Evolutionary conservation across 495 filamentous ascomycete genomes (phyloP).

Genomic region (Penicillium angulare): DNA sequence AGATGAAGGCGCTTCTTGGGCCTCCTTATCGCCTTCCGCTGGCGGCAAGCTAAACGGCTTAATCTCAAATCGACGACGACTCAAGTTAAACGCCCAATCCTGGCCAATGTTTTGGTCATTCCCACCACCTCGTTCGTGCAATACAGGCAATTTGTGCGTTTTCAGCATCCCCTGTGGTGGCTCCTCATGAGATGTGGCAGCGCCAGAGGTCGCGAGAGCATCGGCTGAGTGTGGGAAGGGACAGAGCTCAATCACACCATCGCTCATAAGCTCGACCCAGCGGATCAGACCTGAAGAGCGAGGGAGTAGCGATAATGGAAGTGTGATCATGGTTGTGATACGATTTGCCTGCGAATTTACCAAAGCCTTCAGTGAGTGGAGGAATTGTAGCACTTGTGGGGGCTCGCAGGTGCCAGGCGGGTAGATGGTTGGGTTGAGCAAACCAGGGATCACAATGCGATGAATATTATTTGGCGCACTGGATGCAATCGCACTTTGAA

Average conservation of each 20-base stretch:
- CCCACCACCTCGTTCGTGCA: slow-evolving; percentile 84
- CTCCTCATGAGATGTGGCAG: slow-evolving; percentile 59
- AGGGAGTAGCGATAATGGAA: slow-evolving; percentile 80
- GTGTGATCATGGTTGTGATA: slow-evolving; percentile 71
- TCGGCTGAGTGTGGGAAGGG: slow-evolving; percentile 73
- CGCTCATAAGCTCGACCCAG: slow-evolving; percentile 83
- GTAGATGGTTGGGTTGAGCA: slow-evolving; percentile 83
- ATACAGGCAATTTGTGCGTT: slow-evolving; percentile 76
- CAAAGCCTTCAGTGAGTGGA: slow-evolving; percentile 76
- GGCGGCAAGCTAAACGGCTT: slow-evolving; percentile 89
- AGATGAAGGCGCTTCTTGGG: slow-evolving; percentile 52
- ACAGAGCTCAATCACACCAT: slow-evolving; percentile 85
- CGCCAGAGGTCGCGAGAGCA: slow-evolving; percentile 53
- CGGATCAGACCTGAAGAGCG: slow-evolving; percentile 74
- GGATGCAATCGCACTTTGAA: slow-evolving; percentile 56
- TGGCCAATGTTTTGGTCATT: slow-evolving; percentile 67
- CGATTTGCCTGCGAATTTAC: slow-evolving; percentile 62
- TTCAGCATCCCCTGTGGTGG: slow-evolving; percentile 82
- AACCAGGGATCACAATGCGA: slow-evolving; percentile 76
- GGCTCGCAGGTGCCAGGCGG: slow-evolving; percentile 65
- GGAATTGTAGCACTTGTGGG: slow-evolving; percentile 72
- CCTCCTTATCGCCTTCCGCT: slow-evolving; percentile 73
- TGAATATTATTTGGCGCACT: slow-evolving; percentile 64
- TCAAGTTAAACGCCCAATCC: slow-evolving; percentile 87
- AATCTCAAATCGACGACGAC: slow-evolving; percentile 78